A percentile compares a stretch with the other conserved stretches of the same genome.
Evolutionary conservation across 78 protist species (phyloP).

Genomic region (Pigoraptor vietnamica): DNA sequence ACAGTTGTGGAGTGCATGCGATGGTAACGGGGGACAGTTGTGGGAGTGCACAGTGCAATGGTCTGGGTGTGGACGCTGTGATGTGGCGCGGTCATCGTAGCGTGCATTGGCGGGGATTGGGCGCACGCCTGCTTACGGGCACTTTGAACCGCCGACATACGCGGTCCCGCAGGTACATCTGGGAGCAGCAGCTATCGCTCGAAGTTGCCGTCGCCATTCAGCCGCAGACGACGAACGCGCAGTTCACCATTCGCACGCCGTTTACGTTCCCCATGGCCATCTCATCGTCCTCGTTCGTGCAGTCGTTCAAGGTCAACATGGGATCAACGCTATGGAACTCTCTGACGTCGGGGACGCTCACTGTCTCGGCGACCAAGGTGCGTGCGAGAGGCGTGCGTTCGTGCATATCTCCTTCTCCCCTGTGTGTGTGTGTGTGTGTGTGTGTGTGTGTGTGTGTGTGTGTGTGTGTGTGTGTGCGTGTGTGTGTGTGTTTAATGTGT

Average conservation of each 20-base stretch:
- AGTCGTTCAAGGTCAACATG: neutral
- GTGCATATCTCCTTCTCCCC: neutral
- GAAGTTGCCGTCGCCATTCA: neutral
- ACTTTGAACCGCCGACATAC: too few relatives aligned
- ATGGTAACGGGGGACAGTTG: too few relatives aligned
- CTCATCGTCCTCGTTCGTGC: neutral
- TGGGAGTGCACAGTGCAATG: too few relatives aligned
- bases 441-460: neutral
- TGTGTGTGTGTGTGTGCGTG: too few relatives aligned
- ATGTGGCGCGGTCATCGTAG: too few relatives aligned
- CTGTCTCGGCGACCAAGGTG: neutral
- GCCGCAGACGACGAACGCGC: neutral
- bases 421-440: neutral
- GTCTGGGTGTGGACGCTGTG: too few relatives aligned
- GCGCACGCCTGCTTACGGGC: too few relatives aligned
- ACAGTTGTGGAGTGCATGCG: neutral
- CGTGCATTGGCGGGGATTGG: too few relatives aligned
- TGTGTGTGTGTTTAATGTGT: too few relatives aligned
- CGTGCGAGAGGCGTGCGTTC: neutral
- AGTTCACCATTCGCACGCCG: neutral
- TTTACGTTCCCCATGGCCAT: neutral
- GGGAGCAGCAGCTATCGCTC: neutral
- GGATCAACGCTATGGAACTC: neutral
- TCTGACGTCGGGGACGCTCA: neutral
- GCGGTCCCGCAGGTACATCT: neutral